Conservation (phyloP, 805 yeast species). For the Kockiozyma suomiensis region DNA sequence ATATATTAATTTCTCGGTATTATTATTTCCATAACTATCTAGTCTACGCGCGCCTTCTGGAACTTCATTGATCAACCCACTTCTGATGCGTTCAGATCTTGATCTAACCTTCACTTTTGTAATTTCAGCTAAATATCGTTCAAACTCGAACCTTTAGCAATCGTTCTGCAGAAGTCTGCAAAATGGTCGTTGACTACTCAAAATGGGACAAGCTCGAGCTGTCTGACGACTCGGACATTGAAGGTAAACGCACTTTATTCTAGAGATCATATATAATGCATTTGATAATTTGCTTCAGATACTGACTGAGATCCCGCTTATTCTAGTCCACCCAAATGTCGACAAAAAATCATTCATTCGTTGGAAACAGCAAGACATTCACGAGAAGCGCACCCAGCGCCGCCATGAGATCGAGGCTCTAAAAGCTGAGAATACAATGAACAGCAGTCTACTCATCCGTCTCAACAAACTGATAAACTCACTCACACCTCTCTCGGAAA, state of each 20-base stretch:
- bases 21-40: background rate
- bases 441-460: constrained; percentile 68
- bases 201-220: constrained; percentile 97
- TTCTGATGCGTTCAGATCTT: background rate
- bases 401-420: constrained; percentile 75
- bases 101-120: background rate
- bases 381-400: constrained; percentile 83
- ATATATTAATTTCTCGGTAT: background rate
- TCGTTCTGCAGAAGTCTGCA: background rate
- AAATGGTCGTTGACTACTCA: constrained; percentile 88
- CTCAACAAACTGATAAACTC: constrained; percentile 63
- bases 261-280: too few relatives aligned
- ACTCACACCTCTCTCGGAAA: constrained; percentile 42
- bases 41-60: constrained; percentile 2
- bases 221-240: constrained; percentile 95
- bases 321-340: constrained; percentile 88
- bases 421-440: constrained; percentile 79
- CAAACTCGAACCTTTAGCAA: background rate
- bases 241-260: constrained; percentile 44
- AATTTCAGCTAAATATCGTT: background rate
- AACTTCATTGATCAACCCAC: background rate
- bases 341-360: constrained; percentile 88
- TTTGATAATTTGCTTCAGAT: background rate
- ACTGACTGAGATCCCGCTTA: background rate
- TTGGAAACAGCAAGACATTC: constrained; percentile 98